Percentiles rank a stretch among this genome's conserved stretches.
phyloP scores from a whole-genome alignment of 176 grass and related monocot genomes.

The Aechmea fasciata region DNA sequence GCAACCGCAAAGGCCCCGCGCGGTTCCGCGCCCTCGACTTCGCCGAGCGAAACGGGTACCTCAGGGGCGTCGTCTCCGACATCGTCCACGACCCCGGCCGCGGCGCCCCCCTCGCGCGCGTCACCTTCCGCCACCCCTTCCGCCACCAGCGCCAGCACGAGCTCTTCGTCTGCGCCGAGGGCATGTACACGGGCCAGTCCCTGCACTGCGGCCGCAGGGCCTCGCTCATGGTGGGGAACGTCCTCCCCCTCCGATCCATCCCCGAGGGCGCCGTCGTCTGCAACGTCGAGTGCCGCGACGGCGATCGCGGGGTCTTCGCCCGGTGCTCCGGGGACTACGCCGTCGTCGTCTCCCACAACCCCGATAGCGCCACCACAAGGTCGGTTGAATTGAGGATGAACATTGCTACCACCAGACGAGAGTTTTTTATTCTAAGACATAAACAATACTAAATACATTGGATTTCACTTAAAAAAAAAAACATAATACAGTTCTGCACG shows the following conservation, averaged over 20 bases:
- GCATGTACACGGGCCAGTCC: conserved; percentile 92
- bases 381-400: not conserved
- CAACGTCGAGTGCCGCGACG: conserved; percentile 89
- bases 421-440: too few relatives aligned
- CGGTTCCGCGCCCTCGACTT: conserved; percentile 83
- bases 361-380: conserved; percentile 83
- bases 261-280: conserved; percentile 86
- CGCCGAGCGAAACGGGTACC: conserved; percentile 89
- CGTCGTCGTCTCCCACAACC: conserved; percentile 89
- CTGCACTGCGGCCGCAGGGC: conserved; percentile 92
- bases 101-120: conserved; percentile 73
- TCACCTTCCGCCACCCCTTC: conserved; percentile 89
- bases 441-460: too few relatives aligned
- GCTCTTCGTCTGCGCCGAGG: conserved; percentile 84
- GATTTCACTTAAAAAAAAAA: too few relatives aligned
- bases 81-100: conserved; percentile 87
- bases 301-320: conserved; percentile 75
- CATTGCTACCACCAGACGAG: too few relatives aligned
- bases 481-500: too few relatives aligned
- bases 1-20: conserved; percentile 90
- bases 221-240: conserved; percentile 68
- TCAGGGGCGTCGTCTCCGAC: conserved; percentile 82
- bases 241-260: conserved; percentile 58
- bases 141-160: conserved; percentile 94
- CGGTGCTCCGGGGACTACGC: conserved; percentile 74